A percentile compares a stretch with the other conserved stretches of the same genome.
Conservation (phyloP, 306 rosid species). For the Fagus crenata region DNA sequence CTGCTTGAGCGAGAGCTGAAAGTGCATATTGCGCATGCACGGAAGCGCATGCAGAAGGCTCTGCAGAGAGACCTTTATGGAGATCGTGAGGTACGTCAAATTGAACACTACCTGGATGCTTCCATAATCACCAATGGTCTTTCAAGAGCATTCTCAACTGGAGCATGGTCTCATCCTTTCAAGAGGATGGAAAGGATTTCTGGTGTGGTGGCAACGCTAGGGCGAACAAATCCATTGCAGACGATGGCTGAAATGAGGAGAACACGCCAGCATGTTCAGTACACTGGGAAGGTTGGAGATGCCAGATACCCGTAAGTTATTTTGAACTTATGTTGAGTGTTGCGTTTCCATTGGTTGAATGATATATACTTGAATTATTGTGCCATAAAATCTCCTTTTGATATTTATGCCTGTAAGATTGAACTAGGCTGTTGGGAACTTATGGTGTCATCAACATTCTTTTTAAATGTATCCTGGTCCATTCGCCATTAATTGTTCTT, state of each 20-base stretch:
- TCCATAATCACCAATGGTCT: slow-evolving; percentile 92
- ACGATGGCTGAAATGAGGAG: slow-evolving; percentile 84
- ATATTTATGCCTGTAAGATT: neutral
- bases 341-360: slow-evolving; percentile 6
- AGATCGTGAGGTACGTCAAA: slow-evolving; percentile 59
- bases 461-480: neutral
- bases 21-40: slow-evolving; percentile 80
- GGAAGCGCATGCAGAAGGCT: slow-evolving; percentile 76
- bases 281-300: slow-evolving; percentile 96
- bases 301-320: slow-evolving; percentile 96
- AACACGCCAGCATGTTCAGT: slow-evolving; percentile 91
- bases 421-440: neutral
- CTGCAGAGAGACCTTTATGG: slow-evolving; percentile 89
- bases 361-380: neutral
- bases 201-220: slow-evolving; percentile 83
- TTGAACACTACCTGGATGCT: slow-evolving; percentile 88
- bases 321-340: slow-evolving; percentile 23
- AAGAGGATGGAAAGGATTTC: slow-evolving; percentile 88
- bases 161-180: slow-evolving; percentile 95
- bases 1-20: slow-evolving; percentile 83
- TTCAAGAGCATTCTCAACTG: slow-evolving; percentile 93
- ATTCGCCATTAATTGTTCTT: neutral
- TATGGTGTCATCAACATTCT: neutral
- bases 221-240: slow-evolving; percentile 89
- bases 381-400: neutral